Evolutionary conservation across 176 grass and related monocot species (phyloP), one percentile per base, ranked within the genome.

Genomic region (Zizania latifolia): DNA sequence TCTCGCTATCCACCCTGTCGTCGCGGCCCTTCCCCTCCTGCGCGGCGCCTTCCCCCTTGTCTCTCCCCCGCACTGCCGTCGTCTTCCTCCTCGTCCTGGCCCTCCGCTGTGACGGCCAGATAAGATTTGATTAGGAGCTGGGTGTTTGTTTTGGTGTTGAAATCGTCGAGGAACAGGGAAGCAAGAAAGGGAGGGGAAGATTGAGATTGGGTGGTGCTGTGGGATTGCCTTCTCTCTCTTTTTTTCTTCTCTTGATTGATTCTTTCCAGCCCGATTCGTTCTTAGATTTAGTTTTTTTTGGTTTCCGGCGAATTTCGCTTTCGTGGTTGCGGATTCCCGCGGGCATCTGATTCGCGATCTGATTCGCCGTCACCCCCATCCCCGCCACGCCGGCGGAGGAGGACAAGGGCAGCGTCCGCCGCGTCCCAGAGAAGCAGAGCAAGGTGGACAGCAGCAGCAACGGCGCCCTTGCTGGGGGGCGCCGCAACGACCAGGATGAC

Each of bases 371-470:
- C 69, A 74, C 81, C 3, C 41, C 30, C 14, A 82, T 60, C 14
- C 85, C 80, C 4, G 80, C 80, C 14, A 87, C 80, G 3, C 74
- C 80, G n/a, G 71, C 86, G 1, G 92, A 87, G 46, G 95, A 92
- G 65, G 89, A 89, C 29, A 81, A 88, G 68, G 91, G 89, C 32
- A 82, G 95, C 70, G 82, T 92, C 50, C 84, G 56, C 76, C 83
- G 86, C 39, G 89, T 89, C 17, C 80, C 68, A 17, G 90, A 86
- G 66, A 89, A 89, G 78, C 86, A 88, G 39, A 65, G 76, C 84
- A 99, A 88, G 82, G 79, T 94, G 28, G 89, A 84, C 9, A 92
- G 82, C 84, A 86, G 89, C 33, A 91, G 82, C 71, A 70, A 76
- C 38, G 77, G 68, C 54, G 67, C 62, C 26, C 51, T 40, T 7